Conservation (phyloP, 495 filamentous ascomycete genomes). For the Talaromyces stipitatus region DNA sequence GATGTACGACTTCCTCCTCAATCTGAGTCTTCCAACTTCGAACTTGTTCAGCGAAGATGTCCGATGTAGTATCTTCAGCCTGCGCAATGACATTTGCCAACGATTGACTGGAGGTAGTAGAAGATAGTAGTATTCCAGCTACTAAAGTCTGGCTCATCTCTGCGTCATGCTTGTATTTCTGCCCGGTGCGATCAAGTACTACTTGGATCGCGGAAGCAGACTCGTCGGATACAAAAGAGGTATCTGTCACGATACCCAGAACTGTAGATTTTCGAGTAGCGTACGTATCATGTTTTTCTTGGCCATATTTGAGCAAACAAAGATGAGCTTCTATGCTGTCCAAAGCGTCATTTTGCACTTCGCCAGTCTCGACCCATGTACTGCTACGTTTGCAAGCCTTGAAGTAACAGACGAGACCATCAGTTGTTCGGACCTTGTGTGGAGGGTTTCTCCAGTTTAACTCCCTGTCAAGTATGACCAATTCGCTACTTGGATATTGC, state of each 20-base stretch:
- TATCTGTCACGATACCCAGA: background rate
- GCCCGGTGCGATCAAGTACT: background rate
- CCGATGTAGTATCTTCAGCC: background rate
- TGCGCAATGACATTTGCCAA: background rate
- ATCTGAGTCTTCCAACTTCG: background rate
- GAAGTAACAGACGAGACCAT: background rate
- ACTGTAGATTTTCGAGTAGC: background rate
- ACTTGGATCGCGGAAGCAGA: background rate
- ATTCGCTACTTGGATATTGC: background rate
- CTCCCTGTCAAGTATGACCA: background rate
- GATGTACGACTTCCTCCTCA: background rate
- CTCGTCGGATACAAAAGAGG: background rate
- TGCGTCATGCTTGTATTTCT: background rate
- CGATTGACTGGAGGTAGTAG: background rate
- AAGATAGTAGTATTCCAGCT: slow-evolving; percentile 1
- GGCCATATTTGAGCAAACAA: background rate
- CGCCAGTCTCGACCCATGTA: background rate
- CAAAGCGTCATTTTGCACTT: background rate
- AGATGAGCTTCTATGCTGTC: slow-evolving; percentile 2
- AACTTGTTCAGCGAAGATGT: background rate
- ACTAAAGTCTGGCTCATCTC: background rate
- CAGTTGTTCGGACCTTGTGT: background rate
- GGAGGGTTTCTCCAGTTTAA: background rate
- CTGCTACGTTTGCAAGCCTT: background rate
- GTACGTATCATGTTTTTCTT: background rate